phyloP scores from a whole-genome alignment of 495 filamentous ascomycete species.

The Jackrogersella minutella region DNA sequence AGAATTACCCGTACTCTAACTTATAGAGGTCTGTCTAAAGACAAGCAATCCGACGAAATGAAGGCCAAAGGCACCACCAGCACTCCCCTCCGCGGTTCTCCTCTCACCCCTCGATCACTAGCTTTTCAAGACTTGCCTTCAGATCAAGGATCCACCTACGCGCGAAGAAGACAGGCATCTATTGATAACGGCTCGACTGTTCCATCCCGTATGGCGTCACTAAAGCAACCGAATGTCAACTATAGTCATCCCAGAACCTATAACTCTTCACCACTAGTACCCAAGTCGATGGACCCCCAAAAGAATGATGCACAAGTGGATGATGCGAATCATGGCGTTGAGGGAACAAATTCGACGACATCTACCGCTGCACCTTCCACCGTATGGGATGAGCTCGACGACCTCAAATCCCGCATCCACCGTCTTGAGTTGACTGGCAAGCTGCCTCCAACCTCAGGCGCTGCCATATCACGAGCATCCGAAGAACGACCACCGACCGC shows the following conservation, averaged over 20 bases:
- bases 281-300: constrained; percentile 53
- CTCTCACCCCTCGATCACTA: constrained; percentile 52
- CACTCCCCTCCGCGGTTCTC: constrained; percentile 49
- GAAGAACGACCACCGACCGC: constrained; percentile 88
- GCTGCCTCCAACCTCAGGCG: constrained; percentile 78
- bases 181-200: constrained; percentile 47
- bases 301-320: constrained; percentile 44
- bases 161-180: constrained; percentile 49
- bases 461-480: constrained; percentile 75
- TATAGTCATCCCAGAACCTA: constrained; percentile 61
- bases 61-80: constrained; percentile 32
- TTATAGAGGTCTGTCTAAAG: constrained; percentile 44
- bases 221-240: constrained; percentile 65
- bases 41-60: constrained; percentile 35
- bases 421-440: constrained; percentile 92
- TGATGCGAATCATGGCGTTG: constrained; percentile 52
- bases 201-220: constrained; percentile 50
- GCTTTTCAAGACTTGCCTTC: constrained; percentile 51
- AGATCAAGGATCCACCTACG: constrained; percentile 55
- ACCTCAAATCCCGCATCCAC: constrained; percentile 91
- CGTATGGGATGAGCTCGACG: constrained; percentile 97
- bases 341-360: constrained; percentile 79
- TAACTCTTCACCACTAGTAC: constrained; percentile 64
- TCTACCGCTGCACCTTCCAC: constrained; percentile 90
- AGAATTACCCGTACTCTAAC: constrained; percentile 41